Evolutionary conservation across 768 basidiomycete species (phyloP).

Genomic region (Russula sp.): DNA sequence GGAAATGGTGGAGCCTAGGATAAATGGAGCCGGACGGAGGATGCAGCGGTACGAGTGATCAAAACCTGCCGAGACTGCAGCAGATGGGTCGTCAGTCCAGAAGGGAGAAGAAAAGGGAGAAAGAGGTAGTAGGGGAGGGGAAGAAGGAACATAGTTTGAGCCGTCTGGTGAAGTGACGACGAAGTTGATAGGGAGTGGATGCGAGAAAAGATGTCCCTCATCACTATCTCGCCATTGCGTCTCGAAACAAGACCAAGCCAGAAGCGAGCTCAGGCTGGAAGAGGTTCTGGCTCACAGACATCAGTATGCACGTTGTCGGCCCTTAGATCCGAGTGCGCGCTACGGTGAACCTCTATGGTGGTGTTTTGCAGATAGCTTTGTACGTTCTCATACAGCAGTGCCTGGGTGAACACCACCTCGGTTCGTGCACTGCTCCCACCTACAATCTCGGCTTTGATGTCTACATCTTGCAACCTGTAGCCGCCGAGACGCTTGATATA

Average conservation of each 20-base stretch:
- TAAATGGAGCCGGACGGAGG: slow-evolving; percentile 52
- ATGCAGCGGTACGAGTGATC: slow-evolving; percentile 67
- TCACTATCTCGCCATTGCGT: neutral
- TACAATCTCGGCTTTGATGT: slow-evolving; percentile 53
- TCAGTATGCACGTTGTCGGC: neutral
- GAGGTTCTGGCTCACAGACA: neutral
- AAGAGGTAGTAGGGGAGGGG: neutral
- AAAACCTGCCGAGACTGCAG: slow-evolving; percentile 44
- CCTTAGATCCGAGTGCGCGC: too few relatives aligned
- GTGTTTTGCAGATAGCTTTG: neutral
- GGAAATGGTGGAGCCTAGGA: slow-evolving; percentile 49
- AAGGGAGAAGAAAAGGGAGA: neutral
- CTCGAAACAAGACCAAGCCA: neutral
- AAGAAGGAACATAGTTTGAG: slow-evolving; percentile 27
- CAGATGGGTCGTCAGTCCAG: neutral
- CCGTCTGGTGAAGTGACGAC: slow-evolving; percentile 15
- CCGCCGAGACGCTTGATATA: slow-evolving; percentile 39
- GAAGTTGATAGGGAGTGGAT: neutral
- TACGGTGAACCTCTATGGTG: neutral
- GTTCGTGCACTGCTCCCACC: neutral
- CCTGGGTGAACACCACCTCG: neutral
- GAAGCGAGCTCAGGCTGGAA: neutral
- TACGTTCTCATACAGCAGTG: neutral
- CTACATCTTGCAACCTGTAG: slow-evolving; percentile 39
- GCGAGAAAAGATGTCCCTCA: neutral